These are phyloP conservation scores for Cryptococcus deneoformans DNA, from an alignment of 1,284 basidiomycete species.

Conservation along the genomic window DNA sequence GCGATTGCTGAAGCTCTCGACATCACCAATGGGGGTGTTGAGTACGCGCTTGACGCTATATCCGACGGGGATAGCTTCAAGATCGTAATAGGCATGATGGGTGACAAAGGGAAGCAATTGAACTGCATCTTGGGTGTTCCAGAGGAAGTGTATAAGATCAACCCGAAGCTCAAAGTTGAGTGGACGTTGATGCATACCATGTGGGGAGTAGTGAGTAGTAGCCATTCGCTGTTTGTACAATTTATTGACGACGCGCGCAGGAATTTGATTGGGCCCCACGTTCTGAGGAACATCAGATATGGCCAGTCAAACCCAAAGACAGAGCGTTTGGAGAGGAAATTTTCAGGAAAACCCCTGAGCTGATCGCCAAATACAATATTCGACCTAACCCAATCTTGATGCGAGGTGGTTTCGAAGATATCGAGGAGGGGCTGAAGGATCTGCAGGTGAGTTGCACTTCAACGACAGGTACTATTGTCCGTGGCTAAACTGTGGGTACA, in stretches of 20 bases:
- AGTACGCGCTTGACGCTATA: conserved; percentile 35
- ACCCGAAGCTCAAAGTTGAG: conserved; percentile 28
- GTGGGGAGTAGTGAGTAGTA: conserved; percentile 23
- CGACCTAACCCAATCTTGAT: conserved; percentile 29
- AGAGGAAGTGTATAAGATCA: conserved; percentile 8
- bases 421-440: conserved; percentile 23
- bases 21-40: conserved; percentile 35
- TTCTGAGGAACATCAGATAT: conserved; percentile 6
- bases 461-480: no score
- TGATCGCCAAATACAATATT: conserved; percentile 23
- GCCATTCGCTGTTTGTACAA: background rate
- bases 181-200: conserved; percentile 36
- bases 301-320: conserved; percentile 23
- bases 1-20: conserved; percentile 25
- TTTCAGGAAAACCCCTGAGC: conserved; percentile 18
- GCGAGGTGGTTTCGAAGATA: conserved; percentile 30
- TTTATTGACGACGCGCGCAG: conserved; percentile 8
- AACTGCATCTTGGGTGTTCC: conserved; percentile 27
- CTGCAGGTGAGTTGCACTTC: conserved; percentile 19
- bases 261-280: conserved; percentile 31
- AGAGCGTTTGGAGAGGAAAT: conserved; percentile 26
- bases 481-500: no score
- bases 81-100: conserved; percentile 22
- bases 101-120: conserved; percentile 25
- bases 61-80: conserved; percentile 25